Conservation (phyloP, 164 flowering plant genomes). For the Dillenia suffruticosa region DNA sequence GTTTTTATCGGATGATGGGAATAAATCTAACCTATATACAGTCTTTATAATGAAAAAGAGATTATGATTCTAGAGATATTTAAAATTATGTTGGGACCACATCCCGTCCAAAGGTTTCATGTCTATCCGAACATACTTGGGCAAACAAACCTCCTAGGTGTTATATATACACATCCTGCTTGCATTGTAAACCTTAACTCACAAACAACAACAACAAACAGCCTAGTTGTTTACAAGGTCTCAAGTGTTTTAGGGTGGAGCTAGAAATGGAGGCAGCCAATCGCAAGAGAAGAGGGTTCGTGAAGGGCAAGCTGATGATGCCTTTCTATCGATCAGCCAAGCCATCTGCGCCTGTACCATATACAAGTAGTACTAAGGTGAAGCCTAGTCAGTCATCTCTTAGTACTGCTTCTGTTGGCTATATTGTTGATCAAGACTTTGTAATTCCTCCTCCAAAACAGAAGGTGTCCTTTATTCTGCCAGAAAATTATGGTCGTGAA, state of each 20-base stretch:
- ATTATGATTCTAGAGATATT: not conserved
- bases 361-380: constrained; percentile 13
- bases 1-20: not conserved
- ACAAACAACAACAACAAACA: no score
- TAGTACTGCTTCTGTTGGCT: constrained; percentile 18
- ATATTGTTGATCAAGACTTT: constrained; percentile 26
- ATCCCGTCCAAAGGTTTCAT: constrained; percentile 5
- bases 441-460: constrained; percentile 19
- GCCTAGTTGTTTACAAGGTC: no score
- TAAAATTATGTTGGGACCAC: constrained; percentile 2
- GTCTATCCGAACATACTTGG: constrained; percentile 1
- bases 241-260: not conserved
- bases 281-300: constrained; percentile 39
- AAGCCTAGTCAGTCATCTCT: constrained; percentile 27
- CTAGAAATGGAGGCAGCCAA: constrained; percentile 27
- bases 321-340: constrained; percentile 30
- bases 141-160: not conserved
- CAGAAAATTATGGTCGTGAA: constrained; percentile 10
- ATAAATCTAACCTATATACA: not conserved
- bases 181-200: not conserved
- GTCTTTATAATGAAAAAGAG: not conserved
- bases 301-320: constrained; percentile 35
- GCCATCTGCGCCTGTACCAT: constrained; percentile 13
- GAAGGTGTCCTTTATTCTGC: constrained; percentile 21
- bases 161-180: constrained; percentile 14